Evolutionary conservation across 2,329 filamentous ascomycete genomes (phyloP).

Genomic region (Polytolypa hystricis): DNA sequence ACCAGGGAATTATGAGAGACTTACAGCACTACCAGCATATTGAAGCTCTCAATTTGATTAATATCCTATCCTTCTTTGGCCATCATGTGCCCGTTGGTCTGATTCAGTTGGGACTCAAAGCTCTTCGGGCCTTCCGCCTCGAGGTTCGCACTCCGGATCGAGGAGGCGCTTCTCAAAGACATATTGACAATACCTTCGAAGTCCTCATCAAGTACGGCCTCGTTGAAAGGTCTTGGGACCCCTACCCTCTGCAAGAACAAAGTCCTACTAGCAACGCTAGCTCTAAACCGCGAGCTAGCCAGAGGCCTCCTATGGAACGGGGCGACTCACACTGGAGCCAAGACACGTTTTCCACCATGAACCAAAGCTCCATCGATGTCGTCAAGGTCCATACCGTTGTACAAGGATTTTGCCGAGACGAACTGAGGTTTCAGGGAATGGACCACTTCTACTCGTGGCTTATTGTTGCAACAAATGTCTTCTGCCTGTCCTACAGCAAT

Average conservation of each 20-base stretch:
- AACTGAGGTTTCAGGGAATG: constrained; percentile 26
- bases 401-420: constrained; percentile 37
- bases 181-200: constrained; percentile 37
- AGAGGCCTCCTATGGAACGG: constrained; percentile 13
- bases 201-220: constrained; percentile 37
- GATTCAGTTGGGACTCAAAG: constrained; percentile 42
- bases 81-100: constrained; percentile 57
- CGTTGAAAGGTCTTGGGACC: constrained; percentile 30
- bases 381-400: constrained; percentile 39
- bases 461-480: constrained; percentile 29
- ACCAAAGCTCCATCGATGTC: constrained; percentile 30
- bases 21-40: constrained; percentile 28
- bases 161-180: constrained; percentile 17
- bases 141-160: constrained; percentile 19
- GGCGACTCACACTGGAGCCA: constrained; percentile 23
- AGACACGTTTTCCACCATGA: constrained; percentile 22
- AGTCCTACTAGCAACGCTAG: not conserved
- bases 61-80: constrained; percentile 53
- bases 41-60: constrained; percentile 54
- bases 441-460: constrained; percentile 35
- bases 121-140: constrained; percentile 16
- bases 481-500: constrained; percentile 32
- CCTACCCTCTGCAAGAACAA: constrained; percentile 16
- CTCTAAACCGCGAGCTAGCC: constrained; percentile 12
- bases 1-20: constrained; percentile 38